Percentiles rank a stretch among this genome's conserved stretches.
phyloP scores from a whole-genome alignment of 176 grass and related monocot genomes.

The Ampelocalamus luodianensis region DNA sequence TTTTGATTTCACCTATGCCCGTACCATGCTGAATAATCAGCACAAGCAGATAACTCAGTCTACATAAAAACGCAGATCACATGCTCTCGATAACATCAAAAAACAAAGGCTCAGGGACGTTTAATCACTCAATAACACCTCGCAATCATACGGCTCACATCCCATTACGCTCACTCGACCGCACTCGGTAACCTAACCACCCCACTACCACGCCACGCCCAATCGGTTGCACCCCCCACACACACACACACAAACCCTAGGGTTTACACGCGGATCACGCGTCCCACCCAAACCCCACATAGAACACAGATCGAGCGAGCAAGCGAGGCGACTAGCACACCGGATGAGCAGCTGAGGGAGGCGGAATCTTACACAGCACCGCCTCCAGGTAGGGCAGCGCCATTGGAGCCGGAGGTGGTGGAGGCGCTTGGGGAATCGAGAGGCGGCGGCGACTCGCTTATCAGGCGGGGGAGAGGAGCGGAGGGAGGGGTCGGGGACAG shows the following conservation, averaged over 20 bases:
- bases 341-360: background rate
- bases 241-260: constrained; percentile 36
- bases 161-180: constrained; percentile 17
- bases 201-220: background rate
- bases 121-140: background rate
- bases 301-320: constrained; percentile 10
- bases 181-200: background rate
- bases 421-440: constrained; percentile 10
- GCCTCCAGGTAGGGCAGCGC: constrained; percentile 87
- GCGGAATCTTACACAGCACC: constrained; percentile 69
- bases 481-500: background rate
- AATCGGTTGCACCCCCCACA: background rate
- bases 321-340: background rate
- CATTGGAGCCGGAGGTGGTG: constrained; percentile 51
- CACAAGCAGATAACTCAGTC: background rate
- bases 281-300: constrained; percentile 17
- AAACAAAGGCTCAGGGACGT: background rate
- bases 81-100: background rate
- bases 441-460: background rate
- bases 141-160: background rate
- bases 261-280: constrained; percentile 47
- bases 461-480: background rate
- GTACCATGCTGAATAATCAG: background rate
- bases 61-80: background rate
- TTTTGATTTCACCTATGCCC: background rate